A percentile compares a stretch with the other conserved stretches of the same genome.
phyloP scores from a whole-genome alignment of 352 stramenopile genomes.

The Globisporangium acanthophoron region DNA sequence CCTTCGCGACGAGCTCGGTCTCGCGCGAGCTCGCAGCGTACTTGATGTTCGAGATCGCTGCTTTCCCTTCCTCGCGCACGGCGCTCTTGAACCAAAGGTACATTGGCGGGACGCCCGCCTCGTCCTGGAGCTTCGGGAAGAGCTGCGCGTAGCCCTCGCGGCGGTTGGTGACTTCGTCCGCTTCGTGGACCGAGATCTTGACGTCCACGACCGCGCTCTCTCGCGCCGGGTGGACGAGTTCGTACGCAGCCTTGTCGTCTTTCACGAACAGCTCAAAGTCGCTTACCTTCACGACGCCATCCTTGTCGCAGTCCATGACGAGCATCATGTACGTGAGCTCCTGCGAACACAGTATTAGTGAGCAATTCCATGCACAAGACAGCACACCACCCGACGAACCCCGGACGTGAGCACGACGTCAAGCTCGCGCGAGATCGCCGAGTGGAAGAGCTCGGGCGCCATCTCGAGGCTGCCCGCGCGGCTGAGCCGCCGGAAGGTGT shows the following conservation, averaged over 20 bases:
- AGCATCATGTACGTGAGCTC: slow-evolving; percentile 59
- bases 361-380: not conserved
- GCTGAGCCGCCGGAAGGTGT: slow-evolving; percentile 62
- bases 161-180: slow-evolving; percentile 47
- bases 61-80: slow-evolving; percentile 51
- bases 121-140: slow-evolving; percentile 47
- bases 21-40: slow-evolving; percentile 57
- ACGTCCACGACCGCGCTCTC: slow-evolving; percentile 58
- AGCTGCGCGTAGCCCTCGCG: slow-evolving; percentile 60
- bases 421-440: slow-evolving; percentile 57
- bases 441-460: slow-evolving; percentile 52
- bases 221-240: slow-evolving; percentile 41
- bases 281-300: slow-evolving; percentile 56
- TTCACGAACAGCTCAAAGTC: slow-evolving; percentile 76
- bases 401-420: slow-evolving; percentile 76
- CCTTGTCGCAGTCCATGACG: slow-evolving; percentile 63
- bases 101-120: slow-evolving; percentile 28
- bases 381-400: slow-evolving; percentile 21
- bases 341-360: slow-evolving; percentile 13
- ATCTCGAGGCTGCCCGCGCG: slow-evolving; percentile 31
- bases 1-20: slow-evolving; percentile 66
- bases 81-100: slow-evolving; percentile 61
- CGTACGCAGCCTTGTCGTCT: slow-evolving; percentile 40
- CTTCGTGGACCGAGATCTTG: slow-evolving; percentile 52
- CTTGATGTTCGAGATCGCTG: slow-evolving; percentile 59